Evolutionary conservation across 192 early-diverging fungal genomes (phyloP).

Genomic region (Coemansia sp.): DNA sequence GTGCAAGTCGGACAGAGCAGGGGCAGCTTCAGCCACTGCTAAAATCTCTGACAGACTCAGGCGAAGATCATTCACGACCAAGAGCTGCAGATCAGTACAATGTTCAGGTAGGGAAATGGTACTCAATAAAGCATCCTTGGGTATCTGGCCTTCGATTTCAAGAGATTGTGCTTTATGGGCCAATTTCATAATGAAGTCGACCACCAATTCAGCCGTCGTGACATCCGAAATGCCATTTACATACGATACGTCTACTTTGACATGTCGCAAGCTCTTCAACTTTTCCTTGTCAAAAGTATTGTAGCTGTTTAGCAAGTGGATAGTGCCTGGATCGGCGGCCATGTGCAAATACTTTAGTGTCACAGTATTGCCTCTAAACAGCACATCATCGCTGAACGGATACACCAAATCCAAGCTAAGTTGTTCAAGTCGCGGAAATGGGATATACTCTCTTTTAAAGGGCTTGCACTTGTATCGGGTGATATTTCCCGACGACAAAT

Average conservation of each 20-base stretch:
- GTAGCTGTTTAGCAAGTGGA: not conserved
- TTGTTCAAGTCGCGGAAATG: not conserved
- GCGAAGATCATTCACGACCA: not conserved
- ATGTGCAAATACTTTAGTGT: slow-evolving; percentile 1
- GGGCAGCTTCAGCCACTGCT: not conserved
- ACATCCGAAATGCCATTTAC: not conserved
- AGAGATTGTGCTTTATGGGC: not conserved
- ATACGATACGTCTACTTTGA: not conserved
- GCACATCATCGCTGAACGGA: not conserved
- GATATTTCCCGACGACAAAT: not conserved
- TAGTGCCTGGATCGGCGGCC: not conserved
- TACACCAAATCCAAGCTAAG: not conserved
- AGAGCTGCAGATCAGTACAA: not conserved
- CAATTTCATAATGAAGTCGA: not conserved
- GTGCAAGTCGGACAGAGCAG: not conserved
- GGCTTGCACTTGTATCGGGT: not conserved
- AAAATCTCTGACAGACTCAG: not conserved
- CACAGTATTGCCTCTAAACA: not conserved
- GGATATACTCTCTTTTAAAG: not conserved
- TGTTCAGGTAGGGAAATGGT: not conserved
- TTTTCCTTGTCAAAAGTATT: not conserved
- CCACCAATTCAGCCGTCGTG: not conserved
- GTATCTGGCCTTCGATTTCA: not conserved
- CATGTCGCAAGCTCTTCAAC: not conserved
- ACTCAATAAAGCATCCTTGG: not conserved